A percentile compares a stretch with the other conserved stretches of the same genome.
Evolutionary conservation across 768 basidiomycete genomes (phyloP).

Genomic region (Cyathus striatus): DNA sequence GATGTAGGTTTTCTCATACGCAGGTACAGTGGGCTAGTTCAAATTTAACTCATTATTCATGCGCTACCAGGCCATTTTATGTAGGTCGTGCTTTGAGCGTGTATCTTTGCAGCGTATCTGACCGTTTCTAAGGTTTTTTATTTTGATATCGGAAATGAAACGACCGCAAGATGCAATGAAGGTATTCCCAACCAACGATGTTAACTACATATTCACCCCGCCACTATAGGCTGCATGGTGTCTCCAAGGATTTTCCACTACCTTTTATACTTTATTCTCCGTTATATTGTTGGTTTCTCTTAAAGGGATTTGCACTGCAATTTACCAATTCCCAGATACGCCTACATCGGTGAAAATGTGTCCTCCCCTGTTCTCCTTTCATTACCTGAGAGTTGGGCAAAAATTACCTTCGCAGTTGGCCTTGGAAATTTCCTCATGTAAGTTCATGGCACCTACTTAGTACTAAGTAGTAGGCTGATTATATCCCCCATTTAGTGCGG

Average conservation of each 20-base stretch:
- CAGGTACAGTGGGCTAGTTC: conserved; percentile 27
- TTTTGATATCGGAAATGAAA: conserved; percentile 54
- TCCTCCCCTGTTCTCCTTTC: conserved; percentile 42
- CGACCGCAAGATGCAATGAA: conserved; percentile 51
- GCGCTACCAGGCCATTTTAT: conserved; percentile 58
- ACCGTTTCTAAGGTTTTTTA: conserved; percentile 39
- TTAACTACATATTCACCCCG: neutral
- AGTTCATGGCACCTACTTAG: too few species aligned
- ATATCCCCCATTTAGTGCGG: conserved; percentile 28
- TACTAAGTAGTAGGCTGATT: too few species aligned
- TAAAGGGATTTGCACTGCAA: neutral
- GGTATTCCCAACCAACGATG: conserved; percentile 18
- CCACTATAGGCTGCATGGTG: conserved; percentile 53
- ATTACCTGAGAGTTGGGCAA: conserved; percentile 43
- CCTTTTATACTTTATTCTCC: conserved; percentile 44
- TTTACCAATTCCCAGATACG: conserved; percentile 24
- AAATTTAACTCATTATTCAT: conserved; percentile 23
- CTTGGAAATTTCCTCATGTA: conserved; percentile 48
- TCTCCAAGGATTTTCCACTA: conserved; percentile 47
- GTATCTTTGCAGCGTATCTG: too few species aligned
- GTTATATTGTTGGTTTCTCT: conserved; percentile 23
- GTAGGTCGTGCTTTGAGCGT: too few species aligned
- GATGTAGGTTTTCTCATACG: too few species aligned
- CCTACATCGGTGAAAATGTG: conserved; percentile 42
- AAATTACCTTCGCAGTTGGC: conserved; percentile 43